phyloP scores from a whole-genome alignment of 768 basidiomycete species.

The Dentipellis fragilis region DNA sequence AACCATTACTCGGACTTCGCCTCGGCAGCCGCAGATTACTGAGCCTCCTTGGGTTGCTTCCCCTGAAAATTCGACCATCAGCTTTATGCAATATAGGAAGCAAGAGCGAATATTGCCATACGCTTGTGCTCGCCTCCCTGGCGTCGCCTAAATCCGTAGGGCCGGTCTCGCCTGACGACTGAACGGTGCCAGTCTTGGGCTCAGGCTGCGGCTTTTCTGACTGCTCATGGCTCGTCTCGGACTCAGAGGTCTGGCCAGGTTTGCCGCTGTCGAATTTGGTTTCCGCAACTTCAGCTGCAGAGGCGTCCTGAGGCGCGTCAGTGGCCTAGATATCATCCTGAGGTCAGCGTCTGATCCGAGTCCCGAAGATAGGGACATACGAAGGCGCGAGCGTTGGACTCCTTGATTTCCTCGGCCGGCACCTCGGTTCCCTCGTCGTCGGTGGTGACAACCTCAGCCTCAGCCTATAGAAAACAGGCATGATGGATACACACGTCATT shows the following conservation, averaged over 20 bases:
- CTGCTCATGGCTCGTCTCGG: constrained; percentile 16
- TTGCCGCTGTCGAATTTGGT: constrained; percentile 11
- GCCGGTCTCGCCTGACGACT: background rate
- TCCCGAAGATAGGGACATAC: constrained; percentile 7
- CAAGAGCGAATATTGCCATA: background rate
- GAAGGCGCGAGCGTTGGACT: constrained; percentile 15
- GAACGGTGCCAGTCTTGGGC: constrained; percentile 12
- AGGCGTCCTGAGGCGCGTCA: constrained; percentile 17
- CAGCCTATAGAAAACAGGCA: constrained; percentile 11
- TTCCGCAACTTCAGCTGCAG: constrained; percentile 14
- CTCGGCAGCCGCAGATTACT: background rate
- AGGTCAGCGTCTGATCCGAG: background rate
- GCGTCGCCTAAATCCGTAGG: background rate
- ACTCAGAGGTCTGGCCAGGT: constrained; percentile 15
- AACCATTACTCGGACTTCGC: no score
- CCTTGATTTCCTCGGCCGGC: constrained; percentile 17
- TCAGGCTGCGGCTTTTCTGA: constrained; percentile 13
- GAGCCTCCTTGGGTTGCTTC: background rate
- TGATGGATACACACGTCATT: background rate
- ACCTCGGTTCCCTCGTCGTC: constrained; percentile 20
- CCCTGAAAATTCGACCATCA: background rate
- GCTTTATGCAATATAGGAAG: no score
- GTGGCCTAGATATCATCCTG: constrained; percentile 8
- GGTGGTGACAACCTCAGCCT: constrained; percentile 30
- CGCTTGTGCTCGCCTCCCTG: background rate